These are phyloP conservation scores for Geotrichum citri-aurantii DNA, from an alignment of 1,139 yeast genomes.

Conservation along the genomic window DNA sequence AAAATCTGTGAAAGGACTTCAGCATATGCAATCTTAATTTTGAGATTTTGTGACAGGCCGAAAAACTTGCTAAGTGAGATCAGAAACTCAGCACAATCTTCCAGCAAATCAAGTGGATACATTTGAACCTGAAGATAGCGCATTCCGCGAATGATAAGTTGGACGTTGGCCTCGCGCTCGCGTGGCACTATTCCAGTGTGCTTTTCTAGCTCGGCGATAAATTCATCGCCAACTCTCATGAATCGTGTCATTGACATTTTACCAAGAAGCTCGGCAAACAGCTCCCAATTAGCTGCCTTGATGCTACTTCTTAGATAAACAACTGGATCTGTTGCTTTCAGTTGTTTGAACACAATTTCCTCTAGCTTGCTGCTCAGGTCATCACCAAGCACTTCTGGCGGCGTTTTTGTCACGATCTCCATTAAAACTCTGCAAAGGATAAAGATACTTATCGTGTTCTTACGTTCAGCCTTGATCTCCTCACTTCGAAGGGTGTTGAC, in stretches of 20 bases:
- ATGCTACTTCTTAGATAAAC: slow-evolving; percentile 60
- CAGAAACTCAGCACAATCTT: slow-evolving; percentile 86
- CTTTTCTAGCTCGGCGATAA: slow-evolving; percentile 87
- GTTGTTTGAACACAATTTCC: slow-evolving; percentile 87
- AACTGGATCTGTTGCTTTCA: slow-evolving; percentile 80
- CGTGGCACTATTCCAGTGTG: slow-evolving; percentile 43
- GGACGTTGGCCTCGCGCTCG: slow-evolving; percentile 67
- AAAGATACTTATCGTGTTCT: slow-evolving; percentile 78
- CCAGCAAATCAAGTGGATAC: slow-evolving; percentile 83
- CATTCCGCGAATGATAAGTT: slow-evolving; percentile 86
- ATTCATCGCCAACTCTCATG: slow-evolving; percentile 83
- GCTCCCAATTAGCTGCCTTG: slow-evolving; percentile 88
- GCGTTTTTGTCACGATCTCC: slow-evolving; percentile 86
- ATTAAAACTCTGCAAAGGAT: slow-evolving; percentile 89
- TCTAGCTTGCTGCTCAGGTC: slow-evolving; percentile 81
- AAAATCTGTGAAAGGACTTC: slow-evolving; percentile 73
- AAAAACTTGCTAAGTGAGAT: slow-evolving; percentile 83
- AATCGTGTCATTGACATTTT: slow-evolving; percentile 83
- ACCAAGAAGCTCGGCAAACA: slow-evolving; percentile 84
- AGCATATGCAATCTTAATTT: slow-evolving; percentile 66
- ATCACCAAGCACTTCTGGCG: slow-evolving; percentile 64
- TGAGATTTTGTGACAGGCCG: slow-evolving; percentile 49
- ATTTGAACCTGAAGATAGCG: slow-evolving; percentile 66
- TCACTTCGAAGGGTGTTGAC: slow-evolving; percentile 34
- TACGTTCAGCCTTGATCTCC: slow-evolving; percentile 80